Conservation (phyloP, 352 stramenopile species). For the Phytophthora hybrid region DNA sequence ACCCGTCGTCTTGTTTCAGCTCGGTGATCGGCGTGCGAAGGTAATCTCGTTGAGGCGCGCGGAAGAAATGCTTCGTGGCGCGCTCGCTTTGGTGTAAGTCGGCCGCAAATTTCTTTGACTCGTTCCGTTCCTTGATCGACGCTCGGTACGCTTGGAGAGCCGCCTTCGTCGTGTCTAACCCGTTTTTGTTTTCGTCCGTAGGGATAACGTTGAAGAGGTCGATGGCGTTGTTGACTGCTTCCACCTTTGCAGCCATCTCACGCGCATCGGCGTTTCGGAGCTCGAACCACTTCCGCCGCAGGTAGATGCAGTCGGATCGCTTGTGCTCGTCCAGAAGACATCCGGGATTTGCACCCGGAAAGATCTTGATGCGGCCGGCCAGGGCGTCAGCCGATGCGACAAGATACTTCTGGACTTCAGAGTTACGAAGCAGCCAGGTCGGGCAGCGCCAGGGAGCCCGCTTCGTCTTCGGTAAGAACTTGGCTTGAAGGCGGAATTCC, state of each 20-base stretch:
- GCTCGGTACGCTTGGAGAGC: background rate
- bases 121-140: conserved; percentile 5
- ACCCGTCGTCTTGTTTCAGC: background rate
- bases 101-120: conserved; percentile 24
- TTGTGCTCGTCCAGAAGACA: conserved; percentile 32
- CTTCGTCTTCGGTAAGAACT: background rate
- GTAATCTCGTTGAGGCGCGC: conserved; percentile 15
- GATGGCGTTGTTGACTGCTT: conserved; percentile 10
- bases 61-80: conserved; percentile 18
- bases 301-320: conserved; percentile 21
- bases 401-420: background rate
- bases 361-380: conserved; percentile 1
- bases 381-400: background rate
- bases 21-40: conserved; percentile 11
- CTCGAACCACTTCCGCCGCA: conserved; percentile 11
- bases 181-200: conserved; percentile 3
- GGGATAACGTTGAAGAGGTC: conserved; percentile 7
- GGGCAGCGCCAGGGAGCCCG: conserved; percentile 11
- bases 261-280: background rate
- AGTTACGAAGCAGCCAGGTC: conserved; percentile 9
- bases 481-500: conserved; percentile 5
- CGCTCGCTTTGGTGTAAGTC: conserved; percentile 24
- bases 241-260: background rate
- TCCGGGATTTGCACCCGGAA: conserved; percentile 18
- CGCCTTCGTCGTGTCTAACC: conserved; percentile 5